Conservation (phyloP, 805 yeast species). For the Hanseniaspora clermontiae region DNA sequence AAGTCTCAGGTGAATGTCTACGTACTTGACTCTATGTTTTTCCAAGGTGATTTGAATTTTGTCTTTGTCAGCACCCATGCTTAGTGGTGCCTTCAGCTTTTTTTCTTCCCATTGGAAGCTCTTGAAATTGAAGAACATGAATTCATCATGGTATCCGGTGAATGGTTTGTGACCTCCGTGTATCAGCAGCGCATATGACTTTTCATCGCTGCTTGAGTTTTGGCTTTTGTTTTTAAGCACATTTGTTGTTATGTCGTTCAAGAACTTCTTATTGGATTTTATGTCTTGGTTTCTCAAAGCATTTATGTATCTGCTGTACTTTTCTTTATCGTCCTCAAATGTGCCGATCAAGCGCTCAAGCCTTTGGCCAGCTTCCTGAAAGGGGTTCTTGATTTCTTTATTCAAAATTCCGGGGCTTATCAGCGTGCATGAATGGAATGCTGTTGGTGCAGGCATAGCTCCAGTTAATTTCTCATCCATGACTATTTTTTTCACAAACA, state of each 20-base stretch:
- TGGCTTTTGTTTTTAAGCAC: background rate
- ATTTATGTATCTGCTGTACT: background rate
- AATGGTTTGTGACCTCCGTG: constrained; percentile 1
- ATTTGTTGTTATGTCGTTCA: background rate
- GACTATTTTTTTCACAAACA: background rate
- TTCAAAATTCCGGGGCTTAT: background rate
- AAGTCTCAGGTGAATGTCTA: background rate
- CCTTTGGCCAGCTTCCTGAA: background rate
- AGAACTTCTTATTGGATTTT: background rate
- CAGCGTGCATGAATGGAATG: constrained; percentile 9
- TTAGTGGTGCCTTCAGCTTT: background rate
- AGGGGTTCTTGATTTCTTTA: background rate
- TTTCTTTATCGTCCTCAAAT: background rate
- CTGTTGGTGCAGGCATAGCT: background rate
- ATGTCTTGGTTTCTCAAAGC: background rate
- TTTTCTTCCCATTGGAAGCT: constrained; percentile 1
- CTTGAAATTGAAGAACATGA: constrained; percentile 5
- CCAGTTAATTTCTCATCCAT: background rate
- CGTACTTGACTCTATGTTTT: background rate
- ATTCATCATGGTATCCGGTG: background rate
- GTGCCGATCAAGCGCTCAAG: background rate
- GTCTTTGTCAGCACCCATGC: background rate
- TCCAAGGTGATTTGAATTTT: too few relatives aligned
- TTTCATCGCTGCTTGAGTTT: background rate
- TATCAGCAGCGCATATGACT: background rate